phyloP scores from a whole-genome alignment of 1,284 basidiomycete species.

The Cryptococcus maquisensis region DNA sequence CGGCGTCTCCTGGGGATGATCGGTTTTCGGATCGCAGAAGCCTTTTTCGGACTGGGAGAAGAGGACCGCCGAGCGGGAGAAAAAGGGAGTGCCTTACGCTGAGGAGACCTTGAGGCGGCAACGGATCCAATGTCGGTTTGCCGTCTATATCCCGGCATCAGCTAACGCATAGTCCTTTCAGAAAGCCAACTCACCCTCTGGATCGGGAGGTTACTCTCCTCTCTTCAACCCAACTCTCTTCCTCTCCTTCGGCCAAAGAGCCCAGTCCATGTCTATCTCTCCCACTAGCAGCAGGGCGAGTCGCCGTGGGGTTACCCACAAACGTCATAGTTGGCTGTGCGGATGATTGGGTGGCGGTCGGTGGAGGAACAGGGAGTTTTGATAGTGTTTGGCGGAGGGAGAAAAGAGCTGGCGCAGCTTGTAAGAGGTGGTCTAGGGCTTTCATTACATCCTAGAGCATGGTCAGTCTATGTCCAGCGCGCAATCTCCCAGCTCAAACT shows the following conservation, averaged over 20 bases:
- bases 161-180: neutral
- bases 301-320: constrained; percentile 21
- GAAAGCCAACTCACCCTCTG: constrained; percentile 3
- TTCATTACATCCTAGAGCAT: constrained; percentile 14
- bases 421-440: constrained; percentile 26
- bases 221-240: neutral
- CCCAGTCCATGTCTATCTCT: constrained; percentile 18
- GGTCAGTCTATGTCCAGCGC: neutral
- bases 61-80: constrained; percentile 6
- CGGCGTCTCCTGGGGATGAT: constrained; percentile 9
- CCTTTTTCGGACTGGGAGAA: constrained; percentile 13
- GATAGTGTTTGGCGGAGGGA: constrained; percentile 17
- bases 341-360: neutral
- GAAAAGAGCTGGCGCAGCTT: constrained; percentile 22
- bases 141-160: constrained; percentile 4
- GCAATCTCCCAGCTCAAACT: constrained; percentile 10
- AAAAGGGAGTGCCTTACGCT: neutral
- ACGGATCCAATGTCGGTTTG: constrained; percentile 10
- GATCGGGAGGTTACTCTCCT: neutral
- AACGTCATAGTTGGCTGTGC: neutral
- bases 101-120: constrained; percentile 14
- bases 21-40: constrained; percentile 3
- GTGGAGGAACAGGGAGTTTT: neutral
- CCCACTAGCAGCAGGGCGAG: constrained; percentile 22
- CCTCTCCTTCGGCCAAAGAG: constrained; percentile 19